Evolutionary conservation across 371 early-diverging fungal genomes (phyloP).

Genomic region (Lichtheimia corymbifera): DNA sequence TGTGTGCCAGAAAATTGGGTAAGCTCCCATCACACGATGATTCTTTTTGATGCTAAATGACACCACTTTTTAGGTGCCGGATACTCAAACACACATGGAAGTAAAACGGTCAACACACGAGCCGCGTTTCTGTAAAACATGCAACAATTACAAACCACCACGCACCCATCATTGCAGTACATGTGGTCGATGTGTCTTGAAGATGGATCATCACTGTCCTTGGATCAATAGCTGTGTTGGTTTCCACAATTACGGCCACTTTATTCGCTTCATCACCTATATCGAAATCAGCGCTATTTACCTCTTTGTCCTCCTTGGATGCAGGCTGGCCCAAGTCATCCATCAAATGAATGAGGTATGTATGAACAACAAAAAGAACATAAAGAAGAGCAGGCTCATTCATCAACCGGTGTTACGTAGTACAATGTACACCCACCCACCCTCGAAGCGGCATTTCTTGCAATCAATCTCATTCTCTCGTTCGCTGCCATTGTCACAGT

Average conservation of each 20-base stretch:
- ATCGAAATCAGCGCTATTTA: slow-evolving; percentile 64
- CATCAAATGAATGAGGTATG: slow-evolving; percentile 21
- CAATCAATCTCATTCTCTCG: slow-evolving; percentile 68
- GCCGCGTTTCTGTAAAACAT: slow-evolving; percentile 79
- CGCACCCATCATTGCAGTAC: slow-evolving; percentile 82
- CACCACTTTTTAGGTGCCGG: slow-evolving; percentile 33
- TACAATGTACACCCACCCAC: slow-evolving; percentile 50
- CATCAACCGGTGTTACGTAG: slow-evolving; percentile 9
- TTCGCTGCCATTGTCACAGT: slow-evolving; percentile 75
- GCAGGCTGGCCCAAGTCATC: slow-evolving; percentile 36
- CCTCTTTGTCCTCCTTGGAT: slow-evolving; percentile 37
- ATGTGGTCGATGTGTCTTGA: slow-evolving; percentile 81
- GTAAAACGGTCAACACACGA: slow-evolving; percentile 69
- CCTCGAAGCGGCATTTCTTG: slow-evolving; percentile 63
- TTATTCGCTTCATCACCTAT: slow-evolving; percentile 83
- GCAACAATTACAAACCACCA: slow-evolving; percentile 79
- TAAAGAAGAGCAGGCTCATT: neutral
- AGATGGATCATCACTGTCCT: slow-evolving; percentile 96
- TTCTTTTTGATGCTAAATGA: neutral
- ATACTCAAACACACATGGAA: slow-evolving; percentile 59
- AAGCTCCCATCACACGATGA: slow-evolving; percentile 11
- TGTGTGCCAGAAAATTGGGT: slow-evolving; percentile 74
- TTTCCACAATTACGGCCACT: slow-evolving; percentile 84
- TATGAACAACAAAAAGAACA: no score
- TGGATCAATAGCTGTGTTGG: slow-evolving; percentile 99